phyloP scores from a whole-genome alignment of 1,139 yeast genomes.

The Magnusiomyces ingens region DNA sequence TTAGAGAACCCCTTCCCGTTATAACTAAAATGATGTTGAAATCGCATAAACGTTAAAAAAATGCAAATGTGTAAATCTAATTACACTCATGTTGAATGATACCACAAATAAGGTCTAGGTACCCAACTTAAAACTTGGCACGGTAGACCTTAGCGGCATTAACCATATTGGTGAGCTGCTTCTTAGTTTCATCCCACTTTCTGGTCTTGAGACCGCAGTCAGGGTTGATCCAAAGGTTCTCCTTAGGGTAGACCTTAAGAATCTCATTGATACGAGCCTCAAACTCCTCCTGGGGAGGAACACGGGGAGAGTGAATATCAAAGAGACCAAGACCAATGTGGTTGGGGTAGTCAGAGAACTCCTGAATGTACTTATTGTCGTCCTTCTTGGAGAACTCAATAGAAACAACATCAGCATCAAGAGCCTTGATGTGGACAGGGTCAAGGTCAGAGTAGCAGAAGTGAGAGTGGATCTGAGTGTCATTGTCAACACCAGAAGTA shows the following conservation, averaged over 20 bases:
- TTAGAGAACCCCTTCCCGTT: conserved; percentile 8
- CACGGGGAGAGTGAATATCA: conserved; percentile 99
- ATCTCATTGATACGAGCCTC: conserved; percentile 88
- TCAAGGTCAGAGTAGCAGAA: conserved; percentile 99
- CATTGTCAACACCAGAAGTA: conserved; percentile 92
- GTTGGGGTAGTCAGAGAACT: conserved; percentile 97
- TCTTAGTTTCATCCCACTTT: conserved; percentile 88
- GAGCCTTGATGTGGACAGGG: conserved; percentile 98
- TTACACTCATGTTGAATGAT: conserved; percentile 4
- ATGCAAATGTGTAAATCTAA: not conserved
- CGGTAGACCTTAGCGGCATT: conserved; percentile 97
- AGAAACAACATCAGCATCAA: conserved; percentile 98
- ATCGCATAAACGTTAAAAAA: not conserved
- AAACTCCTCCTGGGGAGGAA: conserved; percentile 95
- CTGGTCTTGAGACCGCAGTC: conserved; percentile 99
- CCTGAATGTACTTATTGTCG: conserved; percentile 95
- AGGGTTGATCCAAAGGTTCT: conserved; percentile 99
- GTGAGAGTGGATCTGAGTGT: conserved; percentile 98
- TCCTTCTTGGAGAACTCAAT: conserved; percentile 99
- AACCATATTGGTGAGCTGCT: conserved; percentile 88
- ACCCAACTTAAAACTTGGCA: conserved; percentile 37
- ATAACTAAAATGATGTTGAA: conserved; percentile 7
- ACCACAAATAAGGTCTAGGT: not conserved
- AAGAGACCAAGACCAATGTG: conserved; percentile 98
- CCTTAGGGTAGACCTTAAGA: conserved; percentile 94